Conservation (phyloP, 2,329 filamentous ascomycete genomes). For the Colletotrichum tabaci region DNA sequence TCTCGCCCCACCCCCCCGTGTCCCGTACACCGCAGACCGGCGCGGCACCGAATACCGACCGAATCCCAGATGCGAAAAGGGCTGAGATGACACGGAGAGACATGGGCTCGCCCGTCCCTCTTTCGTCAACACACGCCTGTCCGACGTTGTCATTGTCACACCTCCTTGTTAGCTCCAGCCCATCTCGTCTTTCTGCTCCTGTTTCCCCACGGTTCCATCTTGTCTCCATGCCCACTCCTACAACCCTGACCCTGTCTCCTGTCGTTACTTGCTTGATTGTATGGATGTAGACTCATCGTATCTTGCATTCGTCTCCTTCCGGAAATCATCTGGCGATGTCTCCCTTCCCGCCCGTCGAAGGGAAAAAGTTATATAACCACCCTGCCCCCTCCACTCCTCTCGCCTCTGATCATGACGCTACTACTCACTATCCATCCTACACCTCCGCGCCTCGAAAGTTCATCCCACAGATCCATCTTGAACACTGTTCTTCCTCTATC, state of each 20-base stretch:
- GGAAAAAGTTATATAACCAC: conserved; percentile 12
- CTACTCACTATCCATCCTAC: not conserved
- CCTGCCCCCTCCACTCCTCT: conserved; percentile 17
- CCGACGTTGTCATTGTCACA: conserved; percentile 6
- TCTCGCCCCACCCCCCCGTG: not conserved
- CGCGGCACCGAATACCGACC: conserved; percentile 38
- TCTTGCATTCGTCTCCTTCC: conserved; percentile 15
- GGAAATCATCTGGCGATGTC: conserved; percentile 24
- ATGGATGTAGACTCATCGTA: conserved; percentile 2
- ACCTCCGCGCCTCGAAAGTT: conserved; percentile 7
- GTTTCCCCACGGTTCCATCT: conserved; percentile 22
- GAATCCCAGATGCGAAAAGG: conserved; percentile 28
- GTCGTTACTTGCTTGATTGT: not conserved
- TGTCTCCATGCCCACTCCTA: conserved; percentile 6
- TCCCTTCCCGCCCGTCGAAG: not conserved
- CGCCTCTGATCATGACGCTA: not conserved
- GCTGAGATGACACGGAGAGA: conserved; percentile 15
- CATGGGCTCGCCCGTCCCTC: not conserved
- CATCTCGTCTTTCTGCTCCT: not conserved
- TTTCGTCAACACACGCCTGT: not conserved
- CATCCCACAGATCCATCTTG: conserved; percentile 24
- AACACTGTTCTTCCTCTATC: not conserved
- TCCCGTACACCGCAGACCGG: conserved; percentile 10
- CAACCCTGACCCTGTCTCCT: not conserved
- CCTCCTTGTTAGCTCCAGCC: conserved; percentile 16